Base-by-base conservation (phyloP, 495 filamentous ascomycete genomes). In the Podospora conica region DNA sequence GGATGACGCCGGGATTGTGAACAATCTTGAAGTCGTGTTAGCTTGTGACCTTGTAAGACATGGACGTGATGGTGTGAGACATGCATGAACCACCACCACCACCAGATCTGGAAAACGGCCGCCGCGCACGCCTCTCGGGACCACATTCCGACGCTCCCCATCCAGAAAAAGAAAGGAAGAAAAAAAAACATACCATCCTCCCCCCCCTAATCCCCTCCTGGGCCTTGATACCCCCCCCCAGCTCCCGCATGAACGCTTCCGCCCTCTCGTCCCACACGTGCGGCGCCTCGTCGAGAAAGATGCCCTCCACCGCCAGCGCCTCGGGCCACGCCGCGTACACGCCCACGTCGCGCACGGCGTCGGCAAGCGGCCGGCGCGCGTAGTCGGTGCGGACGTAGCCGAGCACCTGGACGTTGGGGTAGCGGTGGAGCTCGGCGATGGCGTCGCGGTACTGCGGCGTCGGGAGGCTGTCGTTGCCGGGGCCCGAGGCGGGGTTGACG, bases 401-500 rank as follows among this genome's bases (percentile, higher is more conserved):
- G 10, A 56, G 23, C 1, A 56, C 21, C 12, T 23, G 10, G 12
- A 56, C 54, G 10, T 56, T 56, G 21, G 54, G 21, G 23, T 56
- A 23, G 20, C 6, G 9, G 20, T 20, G 21, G 54, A 56, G 23
- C 54, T 56, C 9, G 9, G 21, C 54, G 12, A 56, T 56, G 20
- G 54, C 54, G 9, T 15, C 8, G 3, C 9, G 20, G 31, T 61
- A 61, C 18, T 53, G 25, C 9, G 27, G 11, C 10, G 12, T 5
- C 18, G 59, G 59, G 20, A 61, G 21, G 27, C 18, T n/a, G 3
- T 18, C 7, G 21, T n/a, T 33, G 27, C 59, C 59, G 80, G 82
- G 66, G 83, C 82, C 53, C 82, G 68, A 53, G 59, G 21, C 33
- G 27, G 59, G 59, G 31, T 61, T 61, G n/a, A 61, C 31, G 29